Evolutionary conservation across 257 asterid species (phyloP), one percentile per base, ranked within the genome.

Genomic region (Paraleonurus japonicus): DNA sequence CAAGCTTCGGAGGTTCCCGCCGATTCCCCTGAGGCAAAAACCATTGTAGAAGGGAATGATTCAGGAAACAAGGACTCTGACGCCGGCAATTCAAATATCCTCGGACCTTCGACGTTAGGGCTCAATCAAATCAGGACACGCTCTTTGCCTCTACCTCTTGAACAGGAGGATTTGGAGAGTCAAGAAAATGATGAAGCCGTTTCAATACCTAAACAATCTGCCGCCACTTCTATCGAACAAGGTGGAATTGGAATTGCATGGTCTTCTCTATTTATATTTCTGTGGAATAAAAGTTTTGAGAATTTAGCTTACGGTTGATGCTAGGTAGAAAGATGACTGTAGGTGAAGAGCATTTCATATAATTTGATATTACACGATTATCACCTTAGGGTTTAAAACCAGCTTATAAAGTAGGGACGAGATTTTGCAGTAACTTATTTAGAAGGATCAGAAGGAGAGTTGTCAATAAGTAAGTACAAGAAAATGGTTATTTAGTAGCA

Each of bases 101-200:
- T 89, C 33, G 92, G 80, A 65, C 83, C 92, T 23, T 80, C 89
- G 10, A 72, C 57, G 69, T 70, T 88, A 51, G 96, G 95, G 58
- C 92, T 88, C 54, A 87, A 88, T 71, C 96, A 84, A 74, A 89
- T 91, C 53, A 75, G 92, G 86, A 95, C 97, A 6, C 89, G 87
- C 48, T 78, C 90, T 24, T 80, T 80, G 35, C 87, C 94, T 4
- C 73, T 81, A 71, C 90, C 87, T 64, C 80, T 85, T 26, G 65
- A 73, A 51, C 64, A 67, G 71, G 77, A 70, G 69, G 75, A 76
- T 65, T 51, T 72, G 51, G 80, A 7, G 64, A 73, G 15, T 67
- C 70, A 16, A 10, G 80, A 39, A 11, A 55, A 67, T 16, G 85
- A 78, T 26, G 83, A 65, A 69, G 77, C 26, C 23, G 75, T 74